Percentiles rank a stretch among this genome's conserved stretches.
These are phyloP conservation scores for Aureobasidium sp. DNA, from an alignment of 2,329 filamentous ascomycete species.

Conservation along the genomic window DNA sequence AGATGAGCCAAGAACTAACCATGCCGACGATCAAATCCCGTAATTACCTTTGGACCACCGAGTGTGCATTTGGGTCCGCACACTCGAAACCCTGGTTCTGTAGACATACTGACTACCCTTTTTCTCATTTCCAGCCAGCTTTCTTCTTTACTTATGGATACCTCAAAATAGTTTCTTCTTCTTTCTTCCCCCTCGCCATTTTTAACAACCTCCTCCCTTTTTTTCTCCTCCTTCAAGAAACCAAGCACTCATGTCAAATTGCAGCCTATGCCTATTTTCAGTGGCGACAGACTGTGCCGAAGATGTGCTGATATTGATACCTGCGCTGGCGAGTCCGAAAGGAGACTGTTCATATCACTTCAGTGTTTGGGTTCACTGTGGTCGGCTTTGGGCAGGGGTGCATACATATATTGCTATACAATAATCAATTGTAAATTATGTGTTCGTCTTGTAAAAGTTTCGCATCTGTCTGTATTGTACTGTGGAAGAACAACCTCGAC, in stretches of 20 bases:
- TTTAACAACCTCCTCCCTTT: not conserved
- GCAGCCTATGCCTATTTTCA: conserved; percentile 67
- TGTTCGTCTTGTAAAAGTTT: not conserved
- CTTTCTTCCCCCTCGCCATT: not conserved
- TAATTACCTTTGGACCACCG: not conserved
- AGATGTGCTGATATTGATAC: conserved; percentile 77
- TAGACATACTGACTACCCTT: conserved; percentile 10
- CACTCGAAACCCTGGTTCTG: not conserved
- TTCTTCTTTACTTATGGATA: conserved; percentile 16
- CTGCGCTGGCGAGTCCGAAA: conserved; percentile 22
- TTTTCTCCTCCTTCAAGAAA: not conserved
- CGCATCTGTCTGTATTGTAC: not conserved
- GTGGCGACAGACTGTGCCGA: conserved; percentile 92
- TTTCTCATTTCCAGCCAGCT: conserved; percentile 3
- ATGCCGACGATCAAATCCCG: not conserved
- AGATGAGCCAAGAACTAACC: conserved; percentile 9
- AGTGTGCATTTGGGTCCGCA: not conserved
- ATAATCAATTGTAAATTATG: not conserved
- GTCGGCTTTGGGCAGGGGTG: conserved; percentile 20
- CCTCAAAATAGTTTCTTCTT: not conserved
- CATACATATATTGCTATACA: conserved; percentile 18
- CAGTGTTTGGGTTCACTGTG: not conserved
- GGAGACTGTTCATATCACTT: conserved; percentile 20
- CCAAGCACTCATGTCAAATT: conserved; percentile 99
- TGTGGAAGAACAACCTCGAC: not conserved